Evolutionary conservation across 768 basidiomycete genomes (phyloP), one percentile per base, ranked within the genome.

Genomic region (Tricholoma saponaceum): DNA sequence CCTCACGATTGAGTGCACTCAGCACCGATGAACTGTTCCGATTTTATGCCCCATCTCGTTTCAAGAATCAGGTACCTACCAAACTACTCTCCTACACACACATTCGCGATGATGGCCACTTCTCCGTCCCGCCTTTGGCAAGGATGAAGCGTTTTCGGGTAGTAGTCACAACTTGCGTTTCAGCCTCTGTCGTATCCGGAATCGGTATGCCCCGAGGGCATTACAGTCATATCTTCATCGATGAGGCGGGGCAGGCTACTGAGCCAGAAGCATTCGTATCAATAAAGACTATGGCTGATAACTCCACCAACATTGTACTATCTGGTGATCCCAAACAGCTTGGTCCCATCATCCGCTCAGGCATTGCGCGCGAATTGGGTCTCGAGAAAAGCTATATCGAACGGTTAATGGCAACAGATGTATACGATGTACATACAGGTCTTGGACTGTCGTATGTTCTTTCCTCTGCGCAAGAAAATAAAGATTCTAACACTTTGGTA

Each of bases 301-400:
- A 66, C 4, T 55, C 62, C 0, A 89, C 87, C 0, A 85, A 82
- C 50, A 68, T 89, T 23, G 67, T 89, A 3, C 72, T 90, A 0
- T 81, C 85, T 1, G 87, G 88, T 0, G 88, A 90, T 62, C 87
- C 83, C 0, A 86, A 84, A 68, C 88, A 89, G 62, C 74, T 89
- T 8, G 86, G 88, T 0, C 88, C 88, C 0, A 82, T 89, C 56
- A 80, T 89, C 51, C 76, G 81, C 1, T 88, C 86, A 0, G 60
- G 61, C 2, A 73, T 86, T 39, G 87, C 86, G 1, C 72, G 78
- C 16, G 73, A 75, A 32, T 71, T 89, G 3, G 85, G 84, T 0
- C 67, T 89, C 3, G 81, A 81, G 58, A 75, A 62, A 20, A 87
- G 86, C 59, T 89, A 82, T 58, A 66, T 89, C 25, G 85, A 87